Evolutionary conservation across 2,329 filamentous ascomycete species (phyloP).

Genomic region (Fusarium scirpi): DNA sequence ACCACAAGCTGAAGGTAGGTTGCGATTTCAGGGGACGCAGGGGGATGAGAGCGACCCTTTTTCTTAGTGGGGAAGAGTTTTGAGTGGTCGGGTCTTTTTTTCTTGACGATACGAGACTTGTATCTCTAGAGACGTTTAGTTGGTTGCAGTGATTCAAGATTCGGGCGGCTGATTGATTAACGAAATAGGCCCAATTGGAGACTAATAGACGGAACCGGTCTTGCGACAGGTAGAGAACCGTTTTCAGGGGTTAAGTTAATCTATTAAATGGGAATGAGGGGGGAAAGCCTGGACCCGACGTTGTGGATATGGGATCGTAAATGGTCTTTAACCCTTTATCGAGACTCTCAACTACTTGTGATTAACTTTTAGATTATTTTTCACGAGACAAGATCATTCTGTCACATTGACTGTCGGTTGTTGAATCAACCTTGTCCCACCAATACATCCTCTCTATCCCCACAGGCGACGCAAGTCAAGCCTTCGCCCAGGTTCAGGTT

Average conservation of each 20-base stretch:
- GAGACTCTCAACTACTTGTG: conserved; percentile 3
- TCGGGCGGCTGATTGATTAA: background rate
- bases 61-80: conserved; percentile 22
- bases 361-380: background rate
- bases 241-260: conserved; percentile 20
- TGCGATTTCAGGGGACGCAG: conserved; percentile 35
- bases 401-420: background rate
- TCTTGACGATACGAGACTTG: background rate
- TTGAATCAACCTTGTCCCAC: background rate
- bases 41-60: conserved; percentile 26
- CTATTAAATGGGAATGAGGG: conserved; percentile 11
- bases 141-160: background rate
- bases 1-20: conserved; percentile 23
- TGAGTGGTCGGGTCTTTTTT: conserved; percentile 21
- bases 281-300: conserved; percentile 15
- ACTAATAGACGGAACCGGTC: background rate
- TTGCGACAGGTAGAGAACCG: background rate
- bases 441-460: background rate
- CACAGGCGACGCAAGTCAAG: conserved; percentile 7
- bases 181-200: background rate
- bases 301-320: conserved; percentile 17
- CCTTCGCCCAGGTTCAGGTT: conserved; percentile 16
- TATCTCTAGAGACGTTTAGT: conserved; percentile 7
- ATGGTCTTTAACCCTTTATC: conserved; percentile 12
- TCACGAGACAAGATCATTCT: background rate